Evolutionary conservation across 768 basidiomycete genomes (phyloP), one percentile per base, ranked within the genome.

Genomic region (Tylopilus rubrobrunneus): DNA sequence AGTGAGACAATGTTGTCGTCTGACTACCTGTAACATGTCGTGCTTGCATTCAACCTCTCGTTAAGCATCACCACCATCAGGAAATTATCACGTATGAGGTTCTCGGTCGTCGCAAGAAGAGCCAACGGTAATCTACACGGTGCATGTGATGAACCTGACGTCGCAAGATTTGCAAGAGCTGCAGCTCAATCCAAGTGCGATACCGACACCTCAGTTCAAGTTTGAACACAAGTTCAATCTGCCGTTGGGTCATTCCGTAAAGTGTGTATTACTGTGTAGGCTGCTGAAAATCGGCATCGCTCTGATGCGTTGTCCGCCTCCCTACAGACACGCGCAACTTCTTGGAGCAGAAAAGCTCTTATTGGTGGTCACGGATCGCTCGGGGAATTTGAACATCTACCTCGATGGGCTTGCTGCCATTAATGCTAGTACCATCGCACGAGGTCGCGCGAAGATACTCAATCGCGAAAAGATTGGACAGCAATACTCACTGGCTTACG

Each of bases 381-480:
- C 44, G 1, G 73, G 71, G 8, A 63, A 70, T 31, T 34, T 79
- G 14, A 59, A 51, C 21, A 62, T 83, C 3, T 81, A 69, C 49
- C 55, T 77, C 17, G 81, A 81, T 1, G 23, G 29, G 0, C 51
- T 74, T 1, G 34, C 52, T 2, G 53, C 40, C 11, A 65, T 83
- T 7, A n/a, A n/a, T n/a, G 66, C 68, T 0, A 51, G 62, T 11
- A 70, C 74, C 0, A 58, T 81, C 9, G 14, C 34, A 0, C 60
- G 60, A 7, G 51, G 60, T 1, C 51, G 52, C 7, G 64, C 68
- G 33, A 75, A 75, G 47, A 31, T 19, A 0, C 62, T 83, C 14
- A 70, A 73, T 50, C 72, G 71, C 7, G 75, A 78, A 52, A 81
- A 77, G 59, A 71, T 82, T 15, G 81, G 78, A 0, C 62, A 70